Base-by-base conservation (phyloP, 352 stramenopile species). In the Ochromonadaceae sp. region DNA sequence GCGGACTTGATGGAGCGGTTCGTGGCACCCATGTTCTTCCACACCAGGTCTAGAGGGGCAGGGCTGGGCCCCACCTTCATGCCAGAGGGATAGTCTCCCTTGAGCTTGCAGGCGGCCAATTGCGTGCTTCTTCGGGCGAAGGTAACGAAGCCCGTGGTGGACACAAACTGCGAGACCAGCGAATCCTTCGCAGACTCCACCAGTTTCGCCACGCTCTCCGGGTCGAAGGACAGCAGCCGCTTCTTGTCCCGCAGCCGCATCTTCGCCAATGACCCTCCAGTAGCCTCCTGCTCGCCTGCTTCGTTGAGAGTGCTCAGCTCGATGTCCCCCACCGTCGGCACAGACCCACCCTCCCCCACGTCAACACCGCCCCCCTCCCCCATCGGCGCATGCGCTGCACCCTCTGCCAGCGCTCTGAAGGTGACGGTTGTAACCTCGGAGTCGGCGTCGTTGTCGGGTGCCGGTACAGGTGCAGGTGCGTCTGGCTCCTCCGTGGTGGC, bases 131-230 rank as follows among this genome's bases (percentile, higher is more conserved):
- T 26, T 30, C 22, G 40, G 26, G 25, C 15, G 52, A 63, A 63
- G 31, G 55, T 63, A 34, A 52, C 35, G 28, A 63, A 63, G 1
- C 38, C 55, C 22, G 55, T 50, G n/a, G n/a, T n/a, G n/a, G n/a
- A n/a, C n/a, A n/a, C n/a, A n/a, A n/a, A n/a, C n/a, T n/a, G n/a
- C n/a, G n/a, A n/a, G n/a, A n/a, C n/a, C n/a, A n/a, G n/a, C n/a
- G n/a, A n/a, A n/a, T n/a, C n/a, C n/a, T n/a, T n/a, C 17, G 20
- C 55, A 30, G 5, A 26, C 26, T 52, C 28, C 35, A 49, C 28
- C 28, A 43, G 39, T 43, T 44, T 9, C 5, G 32, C 28, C 25
- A 59, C 25, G 5, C 43, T 59, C 49, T 46, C 25, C 10, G n/a
- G n/a, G n/a, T n/a, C n/a, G n/a, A n/a, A n/a, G n/a, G n/a, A n/a